Base-by-base conservation (phyloP, 1,139 yeast species). In the Geotrichum siamense region DNA sequence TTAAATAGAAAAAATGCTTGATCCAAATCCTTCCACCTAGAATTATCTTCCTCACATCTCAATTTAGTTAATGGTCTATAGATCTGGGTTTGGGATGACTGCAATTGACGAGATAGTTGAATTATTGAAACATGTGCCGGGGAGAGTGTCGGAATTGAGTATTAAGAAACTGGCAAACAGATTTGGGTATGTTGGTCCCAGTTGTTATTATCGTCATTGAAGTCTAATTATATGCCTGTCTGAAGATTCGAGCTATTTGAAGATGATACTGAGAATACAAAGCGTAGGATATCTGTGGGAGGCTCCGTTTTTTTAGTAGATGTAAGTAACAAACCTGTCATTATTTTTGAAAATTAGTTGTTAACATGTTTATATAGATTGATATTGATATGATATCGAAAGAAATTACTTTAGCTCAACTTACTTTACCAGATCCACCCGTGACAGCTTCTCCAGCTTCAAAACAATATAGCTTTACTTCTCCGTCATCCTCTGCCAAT, bases 281-380 rank as follows among this genome's bases (percentile, higher is more conserved):
- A 59, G 6, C 56, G 55, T 35, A 53, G 67, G 16, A 48, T 64
- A 17, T 61, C 67, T 25, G 51, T 64, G 3, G 61, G 66, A 2
- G 68, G 68, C 2, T 56, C 62, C 8, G 60, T 64, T 26, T 57
- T 63, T n/a, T 55, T 64, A 10, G 49, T 64, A 3, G 68, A 63
- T 44, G 55, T 62, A 22, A 54, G 60, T 45, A n/a, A n/a, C n/a
- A n/a, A n/a, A n/a, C n/a, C 31, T 8, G 9, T 23, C 17, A 9
- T 23, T 22, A 13, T 15, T 19, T 25, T 23, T 35, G 8, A 15
- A 9, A 9, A 27, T 15, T 29, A 25, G 3, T 9, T 22, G 22
- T 5, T 28, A 8, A 28, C 31, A 4, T 21, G 31, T 17, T 31
- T 31, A 22, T 13, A 9, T 41, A 54, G 50, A 43, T 56, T 31